Evolutionary conservation across 2,329 filamentous ascomycete genomes (phyloP), one percentile per base, ranked within the genome.

Genomic region (Fusarium sp.): DNA sequence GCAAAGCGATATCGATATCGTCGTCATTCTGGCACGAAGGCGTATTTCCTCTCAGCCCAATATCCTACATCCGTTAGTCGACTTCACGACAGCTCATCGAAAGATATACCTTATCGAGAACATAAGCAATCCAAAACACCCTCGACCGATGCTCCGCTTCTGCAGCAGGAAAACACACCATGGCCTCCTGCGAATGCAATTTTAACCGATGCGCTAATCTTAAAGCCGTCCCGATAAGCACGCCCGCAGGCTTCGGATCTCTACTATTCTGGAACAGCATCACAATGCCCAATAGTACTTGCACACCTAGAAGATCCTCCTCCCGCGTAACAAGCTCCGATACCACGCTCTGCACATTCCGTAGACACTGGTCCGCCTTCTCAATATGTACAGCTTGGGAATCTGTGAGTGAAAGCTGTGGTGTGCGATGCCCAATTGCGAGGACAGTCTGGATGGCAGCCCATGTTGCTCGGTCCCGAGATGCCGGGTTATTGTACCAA

Each of bases 121-220:
- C 72, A 40, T 83, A 83, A 5, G 80, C 79, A 10, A 83, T 77
- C 82, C 81, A 83, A 45, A 83, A 83, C 3, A 83, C 74, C 0
- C 81, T 74, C 5, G 74, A 74, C 27, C 81, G 71, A 30, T 82
- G 80, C n/a, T 77, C 73, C 3, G 74, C 75, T 6, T 81, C 77
- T 0, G 78, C 77, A 0, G 75, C 67, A 1, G 78, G 53, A 15
- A 78, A 78, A 0, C 61, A 57, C 14, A 71, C 60, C 1, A 72
- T 59, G 0, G 75, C 63, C 2, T 75, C 63, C 20, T 77, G 76
- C 2, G 78, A 74, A 29, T 84, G 80, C 8, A 83, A 57, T 5
- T 75, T 73, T 29, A 83, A 52, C 0, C 77, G 72, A 63, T 83
- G 82, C 4, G 79, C 80, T 9, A 83, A 51, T 11, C 81, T 75